A percentile compares a stretch with the other conserved stretches of the same genome.
These are phyloP conservation scores for Aotearoamyces nothofagi DNA, from an alignment of 2,329 filamentous ascomycete genomes.

Conservation along the genomic window DNA sequence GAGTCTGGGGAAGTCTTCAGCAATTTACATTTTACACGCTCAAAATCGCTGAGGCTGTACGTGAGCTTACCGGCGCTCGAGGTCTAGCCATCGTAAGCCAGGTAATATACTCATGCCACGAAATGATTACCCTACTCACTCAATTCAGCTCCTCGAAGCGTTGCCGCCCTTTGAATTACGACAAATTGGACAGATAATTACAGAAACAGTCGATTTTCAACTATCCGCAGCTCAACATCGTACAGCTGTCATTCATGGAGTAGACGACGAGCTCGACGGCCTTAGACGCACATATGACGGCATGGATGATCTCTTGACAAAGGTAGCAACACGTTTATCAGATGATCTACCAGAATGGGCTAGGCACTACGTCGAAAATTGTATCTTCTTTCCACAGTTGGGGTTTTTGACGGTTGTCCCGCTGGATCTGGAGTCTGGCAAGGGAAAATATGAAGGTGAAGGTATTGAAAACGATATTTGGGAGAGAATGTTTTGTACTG, in stretches of 20 bases:
- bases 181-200: slow-evolving; percentile 54
- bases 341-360: slow-evolving; percentile 44
- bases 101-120: slow-evolving; percentile 22
- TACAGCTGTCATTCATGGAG: slow-evolving; percentile 55
- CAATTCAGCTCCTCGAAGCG: slow-evolving; percentile 36
- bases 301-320: slow-evolving; percentile 56
- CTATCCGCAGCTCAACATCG: slow-evolving; percentile 51
- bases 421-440: slow-evolving; percentile 39
- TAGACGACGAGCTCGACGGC: slow-evolving; percentile 62
- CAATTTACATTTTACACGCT: slow-evolving; percentile 59
- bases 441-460: slow-evolving; percentile 47
- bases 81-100: slow-evolving; percentile 35
- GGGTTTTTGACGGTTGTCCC: slow-evolving; percentile 74
- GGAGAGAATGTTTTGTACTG: slow-evolving; percentile 64
- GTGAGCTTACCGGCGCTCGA: slow-evolving; percentile 37
- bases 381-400: slow-evolving; percentile 81
- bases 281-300: slow-evolving; percentile 67
- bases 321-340: slow-evolving; percentile 50
- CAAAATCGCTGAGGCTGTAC: slow-evolving; percentile 49
- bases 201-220: slow-evolving; percentile 66
- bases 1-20: slow-evolving; percentile 58
- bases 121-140: not conserved
- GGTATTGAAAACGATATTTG: slow-evolving; percentile 42
- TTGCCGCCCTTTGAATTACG: slow-evolving; percentile 45
- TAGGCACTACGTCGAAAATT: slow-evolving; percentile 43